Evolutionary conservation across 2,329 filamentous ascomycete genomes (phyloP).

Genomic region (Cladophialophora exuberans): DNA sequence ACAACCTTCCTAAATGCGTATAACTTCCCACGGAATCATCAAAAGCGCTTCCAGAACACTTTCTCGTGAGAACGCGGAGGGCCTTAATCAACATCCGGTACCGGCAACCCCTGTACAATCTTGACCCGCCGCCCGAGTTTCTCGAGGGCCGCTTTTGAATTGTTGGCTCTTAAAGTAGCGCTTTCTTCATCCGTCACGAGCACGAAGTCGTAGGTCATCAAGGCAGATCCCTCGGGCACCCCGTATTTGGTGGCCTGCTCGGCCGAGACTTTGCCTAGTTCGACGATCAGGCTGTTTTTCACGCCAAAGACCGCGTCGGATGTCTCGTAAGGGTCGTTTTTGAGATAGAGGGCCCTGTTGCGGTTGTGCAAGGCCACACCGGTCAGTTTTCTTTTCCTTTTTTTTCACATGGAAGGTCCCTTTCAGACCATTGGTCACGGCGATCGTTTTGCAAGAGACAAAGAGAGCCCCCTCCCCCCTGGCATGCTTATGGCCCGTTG

Average conservation of each 20-base stretch:
- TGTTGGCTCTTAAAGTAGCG: constrained; percentile 64
- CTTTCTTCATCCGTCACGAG: constrained; percentile 63
- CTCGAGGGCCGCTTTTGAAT: constrained; percentile 68
- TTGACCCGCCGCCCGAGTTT: constrained; percentile 70
- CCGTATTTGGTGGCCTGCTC: constrained; percentile 35
- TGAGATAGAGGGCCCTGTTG: constrained; percentile 37
- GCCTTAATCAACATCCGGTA: constrained; percentile 65
- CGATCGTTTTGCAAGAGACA: not conserved
- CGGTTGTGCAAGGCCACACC: too few relatives aligned
- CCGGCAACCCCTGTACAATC: constrained; percentile 74
- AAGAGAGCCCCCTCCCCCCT: too few relatives aligned
- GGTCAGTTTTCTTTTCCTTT: too few relatives aligned
- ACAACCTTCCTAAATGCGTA: too few relatives aligned
- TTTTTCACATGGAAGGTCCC: too few relatives aligned
- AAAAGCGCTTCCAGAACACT: too few relatives aligned
- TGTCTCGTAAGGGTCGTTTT: constrained; percentile 36
- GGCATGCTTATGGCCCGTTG: too few relatives aligned
- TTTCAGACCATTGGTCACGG: constrained; percentile 42
- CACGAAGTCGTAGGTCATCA: constrained; percentile 36
- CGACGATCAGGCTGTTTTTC: constrained; percentile 37
- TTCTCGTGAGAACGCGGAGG: too few relatives aligned
- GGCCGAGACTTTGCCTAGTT: constrained; percentile 33
- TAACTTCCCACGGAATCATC: too few relatives aligned
- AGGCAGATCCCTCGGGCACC: constrained; percentile 31
- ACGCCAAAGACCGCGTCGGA: constrained; percentile 40